Evolutionary conservation across 2,329 filamentous ascomycete species (phyloP).

Genomic region (Gliomastix tumulicola): DNA sequence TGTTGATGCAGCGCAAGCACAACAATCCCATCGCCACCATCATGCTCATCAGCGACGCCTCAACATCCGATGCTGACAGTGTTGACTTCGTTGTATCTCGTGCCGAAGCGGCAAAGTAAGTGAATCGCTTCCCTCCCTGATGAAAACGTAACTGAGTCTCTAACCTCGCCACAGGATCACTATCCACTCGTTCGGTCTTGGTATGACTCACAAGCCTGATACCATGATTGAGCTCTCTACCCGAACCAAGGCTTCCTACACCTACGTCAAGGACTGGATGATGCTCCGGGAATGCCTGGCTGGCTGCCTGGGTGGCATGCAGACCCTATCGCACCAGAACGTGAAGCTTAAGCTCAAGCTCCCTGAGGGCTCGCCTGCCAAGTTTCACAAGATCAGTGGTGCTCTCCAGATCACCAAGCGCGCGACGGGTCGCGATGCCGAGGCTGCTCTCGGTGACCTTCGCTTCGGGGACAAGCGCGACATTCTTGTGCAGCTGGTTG

Average conservation of each 20-base stretch:
- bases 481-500: slow-evolving; percentile 88
- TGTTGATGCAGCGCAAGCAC: slow-evolving; percentile 95
- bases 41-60: slow-evolving; percentile 94
- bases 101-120: slow-evolving; percentile 80
- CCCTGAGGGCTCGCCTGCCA: slow-evolving; percentile 92
- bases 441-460: slow-evolving; percentile 85
- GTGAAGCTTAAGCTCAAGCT: slow-evolving; percentile 91
- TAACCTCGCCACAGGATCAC: slow-evolving; percentile 47
- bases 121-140: not conserved
- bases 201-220: slow-evolving; percentile 95
- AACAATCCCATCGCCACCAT: slow-evolving; percentile 95
- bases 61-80: slow-evolving; percentile 87
- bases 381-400: slow-evolving; percentile 97
- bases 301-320: slow-evolving; percentile 84
- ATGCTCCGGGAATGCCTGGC: slow-evolving; percentile 96
- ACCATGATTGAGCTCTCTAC: slow-evolving; percentile 98
- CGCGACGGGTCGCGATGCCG: slow-evolving; percentile 87
- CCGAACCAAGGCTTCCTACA: slow-evolving; percentile 92
- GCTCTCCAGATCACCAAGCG: slow-evolving; percentile 94
- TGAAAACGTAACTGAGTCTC: not conserved
- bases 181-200: slow-evolving; percentile 93
- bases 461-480: slow-evolving; percentile 93
- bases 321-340: slow-evolving; percentile 96
- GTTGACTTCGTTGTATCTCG: slow-evolving; percentile 97
- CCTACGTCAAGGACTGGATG: slow-evolving; percentile 99